Base-by-base conservation (phyloP, 805 yeast species). In the Suhomyces tanzawaensis region DNA sequence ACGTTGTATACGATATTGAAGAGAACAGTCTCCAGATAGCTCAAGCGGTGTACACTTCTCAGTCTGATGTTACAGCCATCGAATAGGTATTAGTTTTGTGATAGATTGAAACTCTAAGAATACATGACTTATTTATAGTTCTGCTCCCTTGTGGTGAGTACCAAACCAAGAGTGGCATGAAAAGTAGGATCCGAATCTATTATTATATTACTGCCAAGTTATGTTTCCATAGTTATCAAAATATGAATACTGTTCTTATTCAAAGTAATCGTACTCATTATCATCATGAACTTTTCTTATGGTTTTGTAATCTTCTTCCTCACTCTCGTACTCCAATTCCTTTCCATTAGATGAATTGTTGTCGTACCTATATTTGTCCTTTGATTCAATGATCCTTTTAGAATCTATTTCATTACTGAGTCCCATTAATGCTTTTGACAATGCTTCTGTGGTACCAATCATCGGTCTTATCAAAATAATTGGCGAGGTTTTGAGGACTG, bases 361-460 rank as follows among this genome's bases (percentile, higher is more conserved):
- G 7, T 37, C 32, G 27, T 45, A 45, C 34, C 67, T 78, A 53
- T 85, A 85, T 58, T 85, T 85, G 45, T 85, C 95, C 37, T 74
- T 74, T 3, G 81, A 68, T 41, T 77, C 79, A 28, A 64, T 56
- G 36, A 76, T 69, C 44, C 81, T 78, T 16, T 70, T 69, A 1
- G 89, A 82, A 55, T 87, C 91, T 23, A 90, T 62, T 44, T 82
- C 84, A 55, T 88, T 89, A 28, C 88, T 80, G 6, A 90, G 71
- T 1, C 98, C 98, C 64, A 87, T 74, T 35, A 90, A 66, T 0
- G 95, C 75, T 52, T 81, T 85, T 4, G 91, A 82, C 5, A 90
- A 71, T 0, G 95, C 95, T 56, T 88, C 96, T 0, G 96, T 85
- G 0, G 95, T 88, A 2, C 97, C 98, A 49, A 90, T 88, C 44